These are phyloP conservation scores for Hymenoscyphus linearis DNA, from an alignment of 2,329 filamentous ascomycete genomes.

Conservation along the genomic window DNA sequence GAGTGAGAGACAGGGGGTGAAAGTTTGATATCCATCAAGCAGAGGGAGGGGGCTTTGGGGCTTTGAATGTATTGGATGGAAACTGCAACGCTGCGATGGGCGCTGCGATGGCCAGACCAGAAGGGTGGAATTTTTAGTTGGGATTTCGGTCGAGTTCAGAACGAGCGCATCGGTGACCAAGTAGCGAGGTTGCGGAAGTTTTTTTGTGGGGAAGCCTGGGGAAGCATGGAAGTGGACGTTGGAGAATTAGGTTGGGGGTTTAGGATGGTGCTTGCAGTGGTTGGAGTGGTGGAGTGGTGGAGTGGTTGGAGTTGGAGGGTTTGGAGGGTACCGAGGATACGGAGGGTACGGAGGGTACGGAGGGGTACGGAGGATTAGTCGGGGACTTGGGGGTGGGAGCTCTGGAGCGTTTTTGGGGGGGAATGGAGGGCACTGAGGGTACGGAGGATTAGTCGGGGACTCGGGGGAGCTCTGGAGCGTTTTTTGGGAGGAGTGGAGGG, in stretches of 20 bases:
- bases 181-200: not conserved
- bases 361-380: no score
- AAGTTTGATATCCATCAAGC: slow-evolving; percentile 28
- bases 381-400: no score
- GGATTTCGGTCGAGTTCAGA: not conserved
- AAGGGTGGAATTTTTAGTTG: not conserved
- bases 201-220: not conserved
- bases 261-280: not conserved
- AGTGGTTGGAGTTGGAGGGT: no score
- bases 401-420: no score
- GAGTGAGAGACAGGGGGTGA: slow-evolving; percentile 24
- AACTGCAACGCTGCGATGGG: not conserved
- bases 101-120: not conserved
- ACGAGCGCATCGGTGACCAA: not conserved
- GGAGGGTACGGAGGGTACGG: no score
- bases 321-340: no score
- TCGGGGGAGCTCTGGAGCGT: no score
- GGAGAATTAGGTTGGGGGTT: not conserved
- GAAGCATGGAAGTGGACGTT: not conserved
- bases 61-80: not conserved
- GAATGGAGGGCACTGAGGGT: no score
- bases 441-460: no score
- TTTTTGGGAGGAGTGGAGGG: no score
- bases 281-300: no score
- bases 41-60: not conserved